phyloP scores from a whole-genome alignment of 768 basidiomycete species.

The Tephrocybe rancida region DNA sequence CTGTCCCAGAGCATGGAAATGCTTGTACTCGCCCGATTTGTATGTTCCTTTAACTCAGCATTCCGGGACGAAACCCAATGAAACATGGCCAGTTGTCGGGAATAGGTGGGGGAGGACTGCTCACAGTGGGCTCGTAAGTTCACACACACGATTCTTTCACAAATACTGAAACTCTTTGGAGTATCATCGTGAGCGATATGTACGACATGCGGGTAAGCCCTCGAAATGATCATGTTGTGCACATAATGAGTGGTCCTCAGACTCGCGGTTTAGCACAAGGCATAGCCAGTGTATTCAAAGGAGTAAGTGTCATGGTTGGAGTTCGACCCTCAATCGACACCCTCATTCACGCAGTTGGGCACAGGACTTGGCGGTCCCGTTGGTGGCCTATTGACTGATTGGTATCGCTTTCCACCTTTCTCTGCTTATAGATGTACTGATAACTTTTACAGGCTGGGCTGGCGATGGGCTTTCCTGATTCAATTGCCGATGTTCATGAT shows the following conservation, averaged over 20 bases:
- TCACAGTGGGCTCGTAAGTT: slow-evolving; percentile 70
- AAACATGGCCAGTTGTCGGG: slow-evolving; percentile 56
- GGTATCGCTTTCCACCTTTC: slow-evolving; percentile 38
- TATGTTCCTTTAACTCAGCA: slow-evolving; percentile 35
- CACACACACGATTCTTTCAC: neutral
- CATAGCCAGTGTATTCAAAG: slow-evolving; percentile 71
- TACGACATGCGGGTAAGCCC: slow-evolving; percentile 65
- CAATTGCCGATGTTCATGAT: slow-evolving; percentile 70
- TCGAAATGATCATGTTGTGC: neutral
- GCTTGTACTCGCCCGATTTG: slow-evolving; percentile 74
- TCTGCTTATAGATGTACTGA: neutral
- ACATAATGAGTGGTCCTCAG: slow-evolving; percentile 31
- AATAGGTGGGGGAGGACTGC: slow-evolving; percentile 78
- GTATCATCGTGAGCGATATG: slow-evolving; percentile 82
- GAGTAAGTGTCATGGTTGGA: slow-evolving; percentile 44
- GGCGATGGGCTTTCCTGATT: slow-evolving; percentile 81
- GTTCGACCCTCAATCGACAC: neutral
- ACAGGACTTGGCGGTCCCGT: slow-evolving; percentile 82
- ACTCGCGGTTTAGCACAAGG: slow-evolving; percentile 75
- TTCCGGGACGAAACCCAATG: neutral
- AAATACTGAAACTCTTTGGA: slow-evolving; percentile 23
- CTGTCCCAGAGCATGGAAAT: slow-evolving; percentile 69
- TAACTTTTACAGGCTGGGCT: slow-evolving; percentile 59
- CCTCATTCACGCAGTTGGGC: slow-evolving; percentile 54
- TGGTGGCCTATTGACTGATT: slow-evolving; percentile 70